phyloP scores from a whole-genome alignment of 805 yeast species.

The Candida arabinofermentans region DNA sequence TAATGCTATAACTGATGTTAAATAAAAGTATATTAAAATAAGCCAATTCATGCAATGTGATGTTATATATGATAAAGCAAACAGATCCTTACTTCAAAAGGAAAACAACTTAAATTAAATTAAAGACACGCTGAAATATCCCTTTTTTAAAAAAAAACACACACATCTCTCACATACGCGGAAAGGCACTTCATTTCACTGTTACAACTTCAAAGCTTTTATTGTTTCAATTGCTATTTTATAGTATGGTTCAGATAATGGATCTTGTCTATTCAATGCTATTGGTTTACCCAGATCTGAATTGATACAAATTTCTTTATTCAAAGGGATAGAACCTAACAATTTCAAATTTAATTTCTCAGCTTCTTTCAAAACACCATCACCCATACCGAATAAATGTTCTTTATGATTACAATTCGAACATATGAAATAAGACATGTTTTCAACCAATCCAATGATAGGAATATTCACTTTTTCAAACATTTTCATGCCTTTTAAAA shows the following conservation, averaged over 20 bases:
- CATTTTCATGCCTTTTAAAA: conserved; percentile 76
- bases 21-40: too few species aligned
- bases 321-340: conserved; percentile 66
- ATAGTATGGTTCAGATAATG: conserved; percentile 39
- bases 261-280: conserved; percentile 39
- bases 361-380: conserved; percentile 53
- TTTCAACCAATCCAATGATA: conserved; percentile 70
- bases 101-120: too few species aligned
- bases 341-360: conserved; percentile 42
- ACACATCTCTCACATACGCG: not conserved
- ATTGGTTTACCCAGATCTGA: conserved; percentile 68
- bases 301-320: conserved; percentile 51
- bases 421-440: conserved; percentile 75
- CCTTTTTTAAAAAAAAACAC: not conserved
- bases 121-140: too few species aligned
- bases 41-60: too few species aligned
- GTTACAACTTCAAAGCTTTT: conserved; percentile 11
- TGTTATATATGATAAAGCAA: too few species aligned
- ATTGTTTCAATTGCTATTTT: conserved; percentile 42
- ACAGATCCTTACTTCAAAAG: too few species aligned
- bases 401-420: conserved; percentile 72
- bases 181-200: not conserved
- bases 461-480: conserved; percentile 69
- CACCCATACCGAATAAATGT: conserved; percentile 71
- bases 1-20: too few species aligned